phyloP scores from a whole-genome alignment of 2,329 filamentous ascomycete species.

The Penicillium concentricum region DNA sequence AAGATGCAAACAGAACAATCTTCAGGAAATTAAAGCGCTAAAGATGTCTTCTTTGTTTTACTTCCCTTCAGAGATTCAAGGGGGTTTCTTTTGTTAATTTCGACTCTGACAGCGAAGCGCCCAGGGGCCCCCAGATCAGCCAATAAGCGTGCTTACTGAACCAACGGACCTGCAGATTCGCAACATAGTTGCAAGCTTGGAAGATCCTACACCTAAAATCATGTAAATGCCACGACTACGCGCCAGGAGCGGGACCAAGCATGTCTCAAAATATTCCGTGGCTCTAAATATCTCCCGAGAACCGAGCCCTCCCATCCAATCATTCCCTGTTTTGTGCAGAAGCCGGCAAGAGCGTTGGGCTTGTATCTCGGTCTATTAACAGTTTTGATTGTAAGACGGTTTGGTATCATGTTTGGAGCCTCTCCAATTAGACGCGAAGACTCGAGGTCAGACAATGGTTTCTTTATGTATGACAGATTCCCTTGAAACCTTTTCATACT shows the following conservation, averaged over 20 bases:
- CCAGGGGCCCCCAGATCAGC: constrained; percentile 2
- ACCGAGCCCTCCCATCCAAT: constrained; percentile 16
- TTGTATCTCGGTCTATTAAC: constrained; percentile 6
- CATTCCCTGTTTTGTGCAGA: constrained; percentile 8
- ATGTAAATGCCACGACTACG: constrained; percentile 9
- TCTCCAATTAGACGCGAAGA: constrained; percentile 14
- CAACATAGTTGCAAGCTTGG: constrained; percentile 5
- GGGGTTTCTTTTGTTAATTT: neutral
- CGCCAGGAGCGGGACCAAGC: constrained; percentile 19
- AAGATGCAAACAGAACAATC: neutral
- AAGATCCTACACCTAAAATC: neutral
- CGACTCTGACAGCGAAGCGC: constrained; percentile 11
- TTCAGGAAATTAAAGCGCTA: neutral
- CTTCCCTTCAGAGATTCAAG: neutral
- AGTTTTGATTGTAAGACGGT: constrained; percentile 13
- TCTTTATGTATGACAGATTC: constrained; percentile 18
- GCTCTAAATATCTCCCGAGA: constrained; percentile 5
- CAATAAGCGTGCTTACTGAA: constrained; percentile 12
- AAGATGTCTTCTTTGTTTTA: neutral
- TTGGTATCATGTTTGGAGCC: constrained; percentile 4
- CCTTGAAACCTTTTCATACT: constrained; percentile 3
- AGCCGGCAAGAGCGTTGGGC: neutral
- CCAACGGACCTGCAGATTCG: constrained; percentile 10
- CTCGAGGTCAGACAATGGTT: neutral
- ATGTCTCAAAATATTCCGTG: constrained; percentile 18